Percentiles rank a stretch among this genome's conserved stretches.
phyloP scores from a whole-genome alignment of 495 filamentous ascomycete species.

The Aspergillus funiculosus region DNA sequence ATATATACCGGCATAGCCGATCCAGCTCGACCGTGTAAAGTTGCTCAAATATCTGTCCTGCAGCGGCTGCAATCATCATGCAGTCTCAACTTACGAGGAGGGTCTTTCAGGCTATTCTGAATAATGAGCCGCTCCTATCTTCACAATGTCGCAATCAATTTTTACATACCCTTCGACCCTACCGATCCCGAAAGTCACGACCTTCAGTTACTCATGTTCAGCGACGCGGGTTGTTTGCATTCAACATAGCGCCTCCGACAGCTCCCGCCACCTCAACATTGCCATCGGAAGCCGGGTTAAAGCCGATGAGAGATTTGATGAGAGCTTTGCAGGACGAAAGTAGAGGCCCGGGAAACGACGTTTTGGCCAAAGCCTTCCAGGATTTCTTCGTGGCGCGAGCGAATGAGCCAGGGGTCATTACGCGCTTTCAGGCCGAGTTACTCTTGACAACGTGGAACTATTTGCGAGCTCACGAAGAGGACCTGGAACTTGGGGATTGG shows the following conservation, averaged over 20 bases:
- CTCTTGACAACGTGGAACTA: conserved; percentile 53
- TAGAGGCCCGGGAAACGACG: conserved; percentile 51
- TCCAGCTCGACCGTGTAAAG: background rate
- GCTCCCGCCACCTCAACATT: conserved; percentile 23
- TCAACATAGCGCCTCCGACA: conserved; percentile 19
- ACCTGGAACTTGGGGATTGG: conserved; percentile 33
- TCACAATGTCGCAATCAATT: conserved; percentile 36
- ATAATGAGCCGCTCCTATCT: conserved; percentile 54
- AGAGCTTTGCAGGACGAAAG: conserved; percentile 31
- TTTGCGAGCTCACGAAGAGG: conserved; percentile 39
- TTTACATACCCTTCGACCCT: conserved; percentile 28
- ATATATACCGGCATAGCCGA: too few relatives aligned
- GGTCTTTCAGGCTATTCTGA: conserved; percentile 65
- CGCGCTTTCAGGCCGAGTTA: conserved; percentile 58
- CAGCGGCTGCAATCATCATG: conserved; percentile 50
- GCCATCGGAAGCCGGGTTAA: conserved; percentile 37
- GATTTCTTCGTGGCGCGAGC: conserved; percentile 57
- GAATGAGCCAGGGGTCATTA: conserved; percentile 45
- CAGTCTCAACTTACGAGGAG: conserved; percentile 73
- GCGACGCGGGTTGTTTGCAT: conserved; percentile 35
- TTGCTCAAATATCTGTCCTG: background rate
- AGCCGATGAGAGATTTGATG: conserved; percentile 40
- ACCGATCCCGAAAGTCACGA: conserved; percentile 23
- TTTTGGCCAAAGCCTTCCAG: conserved; percentile 58
- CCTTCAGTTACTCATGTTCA: conserved; percentile 20